Conservation (phyloP, 306 rosid genomes). For the barrel medic (Medicago truncatula) region DNA sequence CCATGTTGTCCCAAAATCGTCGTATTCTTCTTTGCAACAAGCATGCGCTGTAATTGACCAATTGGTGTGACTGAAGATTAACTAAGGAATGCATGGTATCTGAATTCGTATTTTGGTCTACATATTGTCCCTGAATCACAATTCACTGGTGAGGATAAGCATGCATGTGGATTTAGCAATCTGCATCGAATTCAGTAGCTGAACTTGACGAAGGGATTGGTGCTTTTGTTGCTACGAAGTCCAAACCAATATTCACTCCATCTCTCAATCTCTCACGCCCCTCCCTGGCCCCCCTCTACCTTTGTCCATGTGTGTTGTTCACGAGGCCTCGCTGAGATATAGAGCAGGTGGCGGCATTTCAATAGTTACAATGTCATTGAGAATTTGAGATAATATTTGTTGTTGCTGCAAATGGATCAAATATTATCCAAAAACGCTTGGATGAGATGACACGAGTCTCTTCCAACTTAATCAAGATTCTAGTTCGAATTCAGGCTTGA, state of each 20-base stretch:
- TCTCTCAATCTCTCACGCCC: background rate
- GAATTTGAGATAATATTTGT: too few species aligned
- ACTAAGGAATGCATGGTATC: background rate
- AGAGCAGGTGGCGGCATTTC: constrained; percentile 45
- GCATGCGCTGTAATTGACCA: background rate
- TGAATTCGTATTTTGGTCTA: background rate
- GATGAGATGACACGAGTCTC: too few species aligned
- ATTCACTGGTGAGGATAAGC: background rate
- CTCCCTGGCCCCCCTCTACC: background rate
- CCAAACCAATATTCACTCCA: background rate
- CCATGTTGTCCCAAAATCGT: too few species aligned
- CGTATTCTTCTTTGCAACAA: too few species aligned
- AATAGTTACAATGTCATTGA: background rate
- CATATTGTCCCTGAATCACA: background rate
- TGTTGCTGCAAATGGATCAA: too few species aligned
- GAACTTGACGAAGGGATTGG: constrained; percentile 45
- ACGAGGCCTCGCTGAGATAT: constrained; percentile 45
- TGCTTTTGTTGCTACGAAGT: constrained; percentile 30
- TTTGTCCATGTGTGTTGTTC: constrained; percentile 11
- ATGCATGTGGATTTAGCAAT: constrained; percentile 45
- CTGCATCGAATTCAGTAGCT: constrained; percentile 50
- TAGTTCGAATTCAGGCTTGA: too few species aligned
- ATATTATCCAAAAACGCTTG: too few species aligned
- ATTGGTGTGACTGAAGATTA: background rate
- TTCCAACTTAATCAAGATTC: too few species aligned